Conservation (phyloP, 139 green algal genomes). For the Nannochloris sp. region DNA sequence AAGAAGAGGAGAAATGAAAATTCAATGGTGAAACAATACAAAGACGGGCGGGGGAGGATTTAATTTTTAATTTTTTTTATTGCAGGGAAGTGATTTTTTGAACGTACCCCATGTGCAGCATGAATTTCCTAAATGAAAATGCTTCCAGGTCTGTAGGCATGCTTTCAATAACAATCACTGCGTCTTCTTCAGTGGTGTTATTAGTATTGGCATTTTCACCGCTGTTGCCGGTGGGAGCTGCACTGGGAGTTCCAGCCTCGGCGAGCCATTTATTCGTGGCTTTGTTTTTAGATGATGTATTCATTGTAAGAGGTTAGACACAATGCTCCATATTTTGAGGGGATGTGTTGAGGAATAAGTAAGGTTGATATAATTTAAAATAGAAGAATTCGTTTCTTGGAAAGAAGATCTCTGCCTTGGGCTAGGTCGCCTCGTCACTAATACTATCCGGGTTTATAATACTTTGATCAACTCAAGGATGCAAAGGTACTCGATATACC, state of each 20-base stretch:
- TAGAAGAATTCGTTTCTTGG: too few species aligned
- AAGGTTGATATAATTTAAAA: too few species aligned
- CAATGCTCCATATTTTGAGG: too few species aligned
- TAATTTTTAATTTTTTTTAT: background rate
- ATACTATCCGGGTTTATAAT: too few species aligned
- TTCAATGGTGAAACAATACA: background rate
- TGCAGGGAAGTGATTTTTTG: background rate
- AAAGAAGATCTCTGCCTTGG: too few species aligned
- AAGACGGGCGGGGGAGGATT: background rate
- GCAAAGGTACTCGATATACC: too few species aligned
- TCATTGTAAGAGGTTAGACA: background rate
- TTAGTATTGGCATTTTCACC: background rate
- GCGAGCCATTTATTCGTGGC: background rate
- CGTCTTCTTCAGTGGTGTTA: background rate
- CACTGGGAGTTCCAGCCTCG: background rate
- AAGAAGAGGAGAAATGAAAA: background rate
- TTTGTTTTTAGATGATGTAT: background rate
- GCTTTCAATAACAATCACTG: background rate
- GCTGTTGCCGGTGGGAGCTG: background rate
- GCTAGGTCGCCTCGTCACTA: too few species aligned
- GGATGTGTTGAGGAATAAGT: too few species aligned
- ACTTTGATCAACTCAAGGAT: too few species aligned
- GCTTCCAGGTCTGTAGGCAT: background rate
- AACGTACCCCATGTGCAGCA: conserved; percentile 2
- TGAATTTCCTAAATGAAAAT: conserved; percentile 11